Conservation (phyloP, 805 yeast species). For the Millerozyma miso region DNA sequence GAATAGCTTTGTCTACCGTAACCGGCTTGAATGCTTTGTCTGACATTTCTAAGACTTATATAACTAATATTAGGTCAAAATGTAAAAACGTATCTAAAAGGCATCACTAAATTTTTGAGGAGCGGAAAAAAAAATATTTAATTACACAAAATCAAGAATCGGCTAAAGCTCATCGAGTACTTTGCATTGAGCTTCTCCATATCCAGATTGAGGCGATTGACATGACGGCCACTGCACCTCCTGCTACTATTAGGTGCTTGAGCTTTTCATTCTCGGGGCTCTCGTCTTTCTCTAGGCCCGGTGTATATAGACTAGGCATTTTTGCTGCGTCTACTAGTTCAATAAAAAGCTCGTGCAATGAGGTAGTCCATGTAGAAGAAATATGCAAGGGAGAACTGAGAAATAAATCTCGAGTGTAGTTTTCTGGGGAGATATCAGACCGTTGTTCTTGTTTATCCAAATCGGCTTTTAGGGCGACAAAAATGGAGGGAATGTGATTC, state of each 20-base stretch:
- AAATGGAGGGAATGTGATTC: conserved; percentile 70
- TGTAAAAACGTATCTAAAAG: background rate
- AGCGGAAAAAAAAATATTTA: background rate
- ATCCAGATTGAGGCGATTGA: conserved; percentile 62
- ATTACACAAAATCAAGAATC: background rate
- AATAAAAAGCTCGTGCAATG: conserved; percentile 77
- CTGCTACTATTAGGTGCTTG: conserved; percentile 56
- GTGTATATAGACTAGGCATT: conserved; percentile 72
- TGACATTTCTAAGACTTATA: conserved; percentile 13
- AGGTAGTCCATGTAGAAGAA: conserved; percentile 84
- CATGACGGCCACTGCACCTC: conserved; percentile 67
- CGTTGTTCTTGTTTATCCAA: conserved; percentile 93
- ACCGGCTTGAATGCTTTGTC: conserved; percentile 53
- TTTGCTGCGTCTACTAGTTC: conserved; percentile 88
- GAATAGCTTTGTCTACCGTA: conserved; percentile 87
- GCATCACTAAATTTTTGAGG: background rate
- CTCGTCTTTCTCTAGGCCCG: conserved; percentile 61
- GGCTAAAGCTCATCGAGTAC: conserved; percentile 9
- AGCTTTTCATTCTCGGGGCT: conserved; percentile 45
- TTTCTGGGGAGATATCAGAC: conserved; percentile 81
- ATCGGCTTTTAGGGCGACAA: conserved; percentile 93
- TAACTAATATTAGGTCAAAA: background rate
- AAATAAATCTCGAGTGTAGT: conserved; percentile 60
- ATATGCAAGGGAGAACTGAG: conserved; percentile 86
- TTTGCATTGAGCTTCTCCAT: conserved; percentile 47